These are phyloP conservation scores for Senna tora DNA, from an alignment of 306 rosid genomes.

Conservation along the genomic window DNA sequence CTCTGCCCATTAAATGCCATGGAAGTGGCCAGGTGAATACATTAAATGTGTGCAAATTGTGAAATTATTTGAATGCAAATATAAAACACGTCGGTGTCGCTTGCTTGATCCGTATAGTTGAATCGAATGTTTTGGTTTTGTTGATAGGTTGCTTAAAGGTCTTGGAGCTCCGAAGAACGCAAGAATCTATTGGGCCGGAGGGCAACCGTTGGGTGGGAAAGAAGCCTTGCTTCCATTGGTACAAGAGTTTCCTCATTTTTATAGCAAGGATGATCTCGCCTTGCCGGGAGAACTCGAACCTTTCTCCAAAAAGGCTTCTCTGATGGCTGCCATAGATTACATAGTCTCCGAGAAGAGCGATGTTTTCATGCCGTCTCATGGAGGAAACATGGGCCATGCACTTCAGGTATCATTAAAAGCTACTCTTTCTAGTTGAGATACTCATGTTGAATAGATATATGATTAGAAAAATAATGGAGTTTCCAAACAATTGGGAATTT, in stretches of 20 bases:
- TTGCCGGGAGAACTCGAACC: constrained; percentile 75
- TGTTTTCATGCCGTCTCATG: constrained; percentile 99
- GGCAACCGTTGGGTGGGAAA: constrained; percentile 87
- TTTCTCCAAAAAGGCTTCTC: constrained; percentile 71
- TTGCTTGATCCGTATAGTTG: too few relatives aligned
- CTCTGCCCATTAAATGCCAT: constrained; percentile 88
- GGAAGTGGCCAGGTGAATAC: constrained; percentile 77
- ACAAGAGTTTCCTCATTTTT: constrained; percentile 67
- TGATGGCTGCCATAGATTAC: constrained; percentile 96
- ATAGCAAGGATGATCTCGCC: constrained; percentile 84
- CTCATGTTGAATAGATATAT: neutral
- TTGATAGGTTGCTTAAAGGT: constrained; percentile 80
- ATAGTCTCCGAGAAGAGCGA: constrained; percentile 86
- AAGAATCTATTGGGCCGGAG: constrained; percentile 96
- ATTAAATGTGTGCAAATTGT: neutral
- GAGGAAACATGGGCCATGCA: constrained; percentile 98
- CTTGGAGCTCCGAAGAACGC: constrained; percentile 86
- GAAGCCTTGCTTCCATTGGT: constrained; percentile 79
- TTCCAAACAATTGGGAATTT: neutral
- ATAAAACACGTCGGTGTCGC: too few relatives aligned
- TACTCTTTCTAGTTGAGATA: too few relatives aligned
- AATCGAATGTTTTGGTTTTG: constrained; percentile 16
- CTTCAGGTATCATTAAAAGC: constrained; percentile 61
- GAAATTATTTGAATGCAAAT: neutral
- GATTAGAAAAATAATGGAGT: neutral